Conservation (phyloP, 345 rosid genomes). For the Iberis pinnata region DNA sequence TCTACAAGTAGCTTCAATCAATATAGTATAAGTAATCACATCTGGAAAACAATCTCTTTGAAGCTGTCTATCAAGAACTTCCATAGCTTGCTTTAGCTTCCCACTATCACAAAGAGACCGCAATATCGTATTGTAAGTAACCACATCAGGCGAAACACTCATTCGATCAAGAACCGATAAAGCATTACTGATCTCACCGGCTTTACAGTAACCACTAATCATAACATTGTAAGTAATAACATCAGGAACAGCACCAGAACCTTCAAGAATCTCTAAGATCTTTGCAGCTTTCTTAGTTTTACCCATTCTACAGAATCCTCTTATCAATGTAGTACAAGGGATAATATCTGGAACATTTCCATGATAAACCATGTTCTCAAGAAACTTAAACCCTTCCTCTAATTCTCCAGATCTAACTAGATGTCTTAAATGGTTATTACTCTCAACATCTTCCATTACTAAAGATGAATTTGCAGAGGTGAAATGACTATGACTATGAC, state of each 20-base stretch:
- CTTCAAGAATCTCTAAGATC: conserved; percentile 67
- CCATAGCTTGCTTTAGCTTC: conserved; percentile 68
- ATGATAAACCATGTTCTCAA: conserved; percentile 66
- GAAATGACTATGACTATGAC: conserved; percentile 31
- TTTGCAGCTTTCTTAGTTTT: conserved; percentile 63
- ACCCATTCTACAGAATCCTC: conserved; percentile 67
- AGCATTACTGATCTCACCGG: conserved; percentile 68
- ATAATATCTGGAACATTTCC: conserved; percentile 70
- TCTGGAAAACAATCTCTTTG: conserved; percentile 64
- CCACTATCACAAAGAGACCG: conserved; percentile 70
- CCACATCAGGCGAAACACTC: conserved; percentile 79
- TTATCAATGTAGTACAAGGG: conserved; percentile 66
- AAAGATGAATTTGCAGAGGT: conserved; percentile 30
- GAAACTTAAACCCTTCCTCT: conserved; percentile 60
- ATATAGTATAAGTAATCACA: conserved; percentile 68
- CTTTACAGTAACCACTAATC: conserved; percentile 76
- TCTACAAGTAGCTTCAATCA: conserved; percentile 79
- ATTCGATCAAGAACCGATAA: conserved; percentile 54
- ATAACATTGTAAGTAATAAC: conserved; percentile 74
- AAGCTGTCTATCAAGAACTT: conserved; percentile 57
- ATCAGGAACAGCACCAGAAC: conserved; percentile 69
- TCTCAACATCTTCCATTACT: conserved; percentile 46
- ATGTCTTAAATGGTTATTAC: conserved; percentile 51
- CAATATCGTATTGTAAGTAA: conserved; percentile 72
- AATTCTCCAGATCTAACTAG: conserved; percentile 56